Base-by-base conservation (phyloP, 1,284 basidiomycete genomes). In the Naganishia sp. region DNA sequence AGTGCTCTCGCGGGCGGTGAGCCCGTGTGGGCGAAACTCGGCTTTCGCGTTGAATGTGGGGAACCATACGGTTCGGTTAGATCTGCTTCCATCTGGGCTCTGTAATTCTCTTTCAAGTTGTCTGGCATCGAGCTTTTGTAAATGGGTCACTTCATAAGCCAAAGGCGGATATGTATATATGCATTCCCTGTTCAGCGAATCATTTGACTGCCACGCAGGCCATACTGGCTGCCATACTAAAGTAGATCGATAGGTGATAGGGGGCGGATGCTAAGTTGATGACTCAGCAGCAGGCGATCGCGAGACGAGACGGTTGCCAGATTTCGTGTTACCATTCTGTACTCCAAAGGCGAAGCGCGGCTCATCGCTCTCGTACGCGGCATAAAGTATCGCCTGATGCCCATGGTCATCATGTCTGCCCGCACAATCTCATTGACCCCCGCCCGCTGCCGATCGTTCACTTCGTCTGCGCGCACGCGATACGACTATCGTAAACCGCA, bases 401-500 rank as follows among this genome's bases (percentile, higher is more conserved):
- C 36, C 7, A 39, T 39, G 13, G 9, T 3, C 36, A 39, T 39
- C 2, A 39, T 39, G 1, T 5, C 36, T 21, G 31, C 5, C 25
- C 16, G 16, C 21, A 15, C 48, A 1, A 11, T 42, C 53, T 7
- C 39, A 13, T 11, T 21, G 33, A 6, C 18, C 16, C 16, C 33
- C 53, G 53, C 33, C 13, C n/a, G 36, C 33, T 21, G 53, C 6
- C 31, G 33, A n/a, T 23, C 39, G 15, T 61, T 61, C 48, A 52
- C 39, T 39, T 52, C 59, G 21, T 52, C 59, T 13, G 7, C 46
- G 15, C 50, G 48, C 1, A 52, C 49, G 0, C 48, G 33, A 15
- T 61, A 61, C 59, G 48, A 61, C 36, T 61, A 61, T n/a, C 48
- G 59, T 28, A 54, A 48, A 52, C 68, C 55, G 33, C 63, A 21